Evolutionary conservation across 371 early-diverging fungal genomes (phyloP).

Genomic region (Circinella umbellata): DNA sequence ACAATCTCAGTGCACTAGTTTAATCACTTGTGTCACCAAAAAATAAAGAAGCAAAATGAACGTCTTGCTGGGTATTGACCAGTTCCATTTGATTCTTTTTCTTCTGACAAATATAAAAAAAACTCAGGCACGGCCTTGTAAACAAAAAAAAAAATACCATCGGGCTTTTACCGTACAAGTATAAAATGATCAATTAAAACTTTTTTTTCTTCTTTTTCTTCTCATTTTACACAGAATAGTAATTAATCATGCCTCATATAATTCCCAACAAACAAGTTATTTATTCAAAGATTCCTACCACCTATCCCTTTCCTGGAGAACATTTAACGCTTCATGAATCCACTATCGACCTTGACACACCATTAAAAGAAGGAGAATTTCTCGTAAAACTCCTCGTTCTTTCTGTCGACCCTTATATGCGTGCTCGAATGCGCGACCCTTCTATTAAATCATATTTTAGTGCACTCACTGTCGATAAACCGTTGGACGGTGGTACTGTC

Average conservation of each 20-base stretch:
- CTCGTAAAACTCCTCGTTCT: constrained; percentile 56
- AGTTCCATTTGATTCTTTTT: too few relatives aligned
- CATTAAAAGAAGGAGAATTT: constrained; percentile 57
- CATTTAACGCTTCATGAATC: constrained; percentile 50
- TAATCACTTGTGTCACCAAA: too few relatives aligned
- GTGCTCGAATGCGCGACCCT: constrained; percentile 67
- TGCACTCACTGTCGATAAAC: constrained; percentile 59
- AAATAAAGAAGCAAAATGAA: too few relatives aligned
- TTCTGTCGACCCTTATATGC: constrained; percentile 58
- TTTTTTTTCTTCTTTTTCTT: too few relatives aligned
- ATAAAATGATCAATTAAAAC: too few relatives aligned
- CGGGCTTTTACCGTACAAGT: too few relatives aligned
- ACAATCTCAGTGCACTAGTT: too few relatives aligned
- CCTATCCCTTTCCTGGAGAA: constrained; percentile 45
- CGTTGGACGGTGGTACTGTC: constrained; percentile 64
- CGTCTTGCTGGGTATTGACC: too few relatives aligned
- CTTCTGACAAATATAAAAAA: too few relatives aligned
- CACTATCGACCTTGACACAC: constrained; percentile 47
- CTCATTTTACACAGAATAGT: too few relatives aligned
- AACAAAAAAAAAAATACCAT: too few relatives aligned
- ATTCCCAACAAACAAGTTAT: constrained; percentile 30
- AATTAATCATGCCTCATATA: not conserved
- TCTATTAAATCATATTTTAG: constrained; percentile 52
- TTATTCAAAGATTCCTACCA: constrained; percentile 45
- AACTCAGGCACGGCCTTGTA: too few relatives aligned